Evolutionary conservation across 768 basidiomycete species (phyloP), one percentile per base, ranked within the genome.

Genomic region (Sistotremastrum niveocremeum): DNA sequence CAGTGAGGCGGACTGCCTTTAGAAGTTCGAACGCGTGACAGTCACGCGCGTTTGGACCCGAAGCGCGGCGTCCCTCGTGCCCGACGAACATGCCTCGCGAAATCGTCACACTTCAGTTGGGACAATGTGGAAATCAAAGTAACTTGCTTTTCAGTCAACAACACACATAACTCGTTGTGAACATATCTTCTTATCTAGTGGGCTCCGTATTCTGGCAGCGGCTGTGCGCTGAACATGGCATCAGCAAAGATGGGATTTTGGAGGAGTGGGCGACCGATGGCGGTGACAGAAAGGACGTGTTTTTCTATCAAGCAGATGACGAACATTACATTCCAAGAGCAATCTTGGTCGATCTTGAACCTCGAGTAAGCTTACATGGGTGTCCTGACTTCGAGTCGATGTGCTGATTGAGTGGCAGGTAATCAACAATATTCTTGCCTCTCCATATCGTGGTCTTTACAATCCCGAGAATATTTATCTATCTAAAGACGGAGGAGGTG

Each of bases 281-380:
- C 12, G 88, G 88, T 6, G 95, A 99, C 65, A 73, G 95, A 55
- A 99, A 98, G 60, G 95, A 99, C 65, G 94, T 95, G 30, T 99
- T 99, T 67, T 99, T 99, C 68, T 98, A 99, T 61, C 94, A 98
- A 62, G 95, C 95, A n/a, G 95, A 99, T 61, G 95, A 99, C 57
- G 95, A 98, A 61, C 93, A 95, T 57, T 99, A 98, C 63, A 93
- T 99, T 49, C 95, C 95, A 2, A 77, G 95, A 44, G 89, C 95
- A 4, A 94, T 99, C 50, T 73, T 99, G 36, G 80, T 98, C 49
- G 95, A 99, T 64, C 74, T 95, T 30, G 95, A 99, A 60, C 95
- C 95, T 12, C 74, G 95, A 60, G 94, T 95, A 57, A 60, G 80
- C 68, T 11, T 37, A 20, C 8, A 33, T 34, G 42, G 28, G 36